Base-by-base conservation (phyloP, 2,329 filamentous ascomycete species). In the Arthrocladium fulminans region DNA sequence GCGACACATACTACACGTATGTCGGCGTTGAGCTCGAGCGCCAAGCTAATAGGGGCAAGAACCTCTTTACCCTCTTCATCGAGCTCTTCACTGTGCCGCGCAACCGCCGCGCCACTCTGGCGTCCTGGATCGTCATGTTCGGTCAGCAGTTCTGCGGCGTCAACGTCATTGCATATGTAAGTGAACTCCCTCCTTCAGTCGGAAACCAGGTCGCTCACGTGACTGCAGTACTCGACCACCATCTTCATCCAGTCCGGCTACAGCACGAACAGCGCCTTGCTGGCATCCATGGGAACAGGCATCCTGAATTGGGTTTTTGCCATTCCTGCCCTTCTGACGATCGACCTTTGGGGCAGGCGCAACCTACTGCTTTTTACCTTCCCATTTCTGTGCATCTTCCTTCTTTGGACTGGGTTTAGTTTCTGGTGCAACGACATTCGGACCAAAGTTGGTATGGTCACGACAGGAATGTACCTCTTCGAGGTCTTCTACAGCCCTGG, bases 321-420 rank as follows among this genome's bases (percentile, higher is more conserved):
- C 2, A 55, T 55, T 51, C 56, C 56, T 10, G 56, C 56, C 10
- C 52, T 58, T 27, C 55, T 73, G 70, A 83, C 80, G 1, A 83
- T 84, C 52, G 80, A 84, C 59, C 82, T 79, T 0, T 82, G 75
- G 52, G 80, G 80, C 15, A 76, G 80, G 25, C 73, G 80, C 27
- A 67, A 76, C n/a, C 68, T 84, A 10, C 70, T 83, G 2, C 66
- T 82, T 1, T 82, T 83, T 62, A 83, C 80, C 2, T 83, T 83
- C 59, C 79, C 80, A 0, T 72, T 81, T 50, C 83, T 83, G 79
- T 76, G 75, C 10, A 81, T 79, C 77, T 79, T 77, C 3, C 64
- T 83, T 15, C 68, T 83, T 1, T 76, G 77, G 0, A 78, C 76
- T n/a, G 80, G 77, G 2, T 71, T 83, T 39, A 77, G 73, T 57